A percentile compares a stretch with the other conserved stretches of the same genome.
phyloP scores from a whole-genome alignment of 495 filamentous ascomycete species.

The Clavariopsis aquatica region DNA sequence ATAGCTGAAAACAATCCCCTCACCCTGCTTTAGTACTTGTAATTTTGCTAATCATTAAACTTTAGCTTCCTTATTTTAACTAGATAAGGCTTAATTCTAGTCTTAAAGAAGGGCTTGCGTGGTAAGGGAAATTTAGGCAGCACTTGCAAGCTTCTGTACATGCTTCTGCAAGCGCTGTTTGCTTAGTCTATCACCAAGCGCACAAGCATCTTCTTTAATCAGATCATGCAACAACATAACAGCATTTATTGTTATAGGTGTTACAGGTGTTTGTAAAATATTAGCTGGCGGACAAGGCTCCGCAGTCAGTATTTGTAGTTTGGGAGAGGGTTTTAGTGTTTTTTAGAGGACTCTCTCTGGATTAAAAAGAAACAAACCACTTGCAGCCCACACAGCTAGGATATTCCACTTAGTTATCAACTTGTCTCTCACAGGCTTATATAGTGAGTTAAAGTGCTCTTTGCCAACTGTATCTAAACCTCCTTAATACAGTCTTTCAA shows the following conservation, averaged over 20 bases:
- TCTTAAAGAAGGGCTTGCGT: slow-evolving; percentile 7
- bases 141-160: slow-evolving; percentile 12
- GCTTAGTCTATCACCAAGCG: slow-evolving; percentile 2
- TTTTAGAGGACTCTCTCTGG: slow-evolving; percentile 2
- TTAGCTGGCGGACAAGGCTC: background rate
- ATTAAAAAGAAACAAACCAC: background rate
- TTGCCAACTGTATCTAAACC: slow-evolving; percentile 2
- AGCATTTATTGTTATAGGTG: slow-evolving; percentile 4
- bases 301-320: background rate
- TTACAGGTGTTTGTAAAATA: slow-evolving; percentile 7
- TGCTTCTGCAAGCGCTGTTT: slow-evolving; percentile 1
- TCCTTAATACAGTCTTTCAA: background rate
- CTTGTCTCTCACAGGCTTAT: slow-evolving; percentile 3
- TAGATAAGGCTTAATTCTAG: background rate
- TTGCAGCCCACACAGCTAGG: slow-evolving; percentile 1
- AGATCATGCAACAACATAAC: background rate
- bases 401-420: background rate
- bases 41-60: background rate
- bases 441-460: slow-evolving; percentile 3
- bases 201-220: background rate
- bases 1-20: slow-evolving; percentile 6
- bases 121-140: slow-evolving; percentile 14
- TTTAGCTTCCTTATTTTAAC: slow-evolving; percentile 3
- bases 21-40: background rate
- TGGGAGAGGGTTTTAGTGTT: background rate